Percentiles rank a stretch among this genome's conserved stretches.
These are phyloP conservation scores for Sarocladium brachiariae DNA, from an alignment of 2,329 filamentous ascomycete genomes.

Conservation along the genomic window DNA sequence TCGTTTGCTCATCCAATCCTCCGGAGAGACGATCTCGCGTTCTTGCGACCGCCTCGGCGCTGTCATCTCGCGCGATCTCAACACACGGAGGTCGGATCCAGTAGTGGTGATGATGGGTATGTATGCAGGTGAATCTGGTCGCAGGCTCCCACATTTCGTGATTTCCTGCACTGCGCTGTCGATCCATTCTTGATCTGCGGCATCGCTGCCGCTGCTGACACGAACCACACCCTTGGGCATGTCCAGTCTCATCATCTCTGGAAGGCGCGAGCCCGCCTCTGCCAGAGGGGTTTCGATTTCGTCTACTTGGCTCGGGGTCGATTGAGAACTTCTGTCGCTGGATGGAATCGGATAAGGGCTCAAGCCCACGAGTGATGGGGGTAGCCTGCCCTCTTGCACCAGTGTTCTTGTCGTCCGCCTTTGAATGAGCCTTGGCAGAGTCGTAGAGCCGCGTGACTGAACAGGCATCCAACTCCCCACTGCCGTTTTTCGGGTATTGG, in stretches of 20 bases:
- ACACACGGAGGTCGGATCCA: constrained; percentile 36
- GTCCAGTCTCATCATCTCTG: too few relatives aligned
- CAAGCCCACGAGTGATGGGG: too few relatives aligned
- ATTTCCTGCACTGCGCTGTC: constrained; percentile 17
- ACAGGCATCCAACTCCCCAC: neutral
- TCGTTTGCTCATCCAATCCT: neutral
- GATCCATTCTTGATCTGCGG: constrained; percentile 16
- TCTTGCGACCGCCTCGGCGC: neutral
- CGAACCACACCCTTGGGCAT: too few relatives aligned
- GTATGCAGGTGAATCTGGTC: constrained; percentile 36
- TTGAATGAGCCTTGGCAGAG: too few relatives aligned
- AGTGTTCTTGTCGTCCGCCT: too few relatives aligned
- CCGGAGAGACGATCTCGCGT: neutral
- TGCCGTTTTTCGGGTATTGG: neutral
- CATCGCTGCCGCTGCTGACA: too few relatives aligned
- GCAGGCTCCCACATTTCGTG: constrained; percentile 16
- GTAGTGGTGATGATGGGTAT: constrained; percentile 58
- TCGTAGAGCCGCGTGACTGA: neutral
- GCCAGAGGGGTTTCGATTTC: constrained; percentile 12
- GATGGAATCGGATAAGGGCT: too few relatives aligned
- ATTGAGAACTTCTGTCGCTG: too few relatives aligned
- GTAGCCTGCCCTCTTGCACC: too few relatives aligned
- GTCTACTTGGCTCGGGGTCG: neutral
- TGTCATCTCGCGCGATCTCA: constrained; percentile 14
- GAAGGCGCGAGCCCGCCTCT: constrained; percentile 13